Evolutionary conservation across 1,139 yeast genomes (phyloP).

Genomic region (Pichia sp.): DNA sequence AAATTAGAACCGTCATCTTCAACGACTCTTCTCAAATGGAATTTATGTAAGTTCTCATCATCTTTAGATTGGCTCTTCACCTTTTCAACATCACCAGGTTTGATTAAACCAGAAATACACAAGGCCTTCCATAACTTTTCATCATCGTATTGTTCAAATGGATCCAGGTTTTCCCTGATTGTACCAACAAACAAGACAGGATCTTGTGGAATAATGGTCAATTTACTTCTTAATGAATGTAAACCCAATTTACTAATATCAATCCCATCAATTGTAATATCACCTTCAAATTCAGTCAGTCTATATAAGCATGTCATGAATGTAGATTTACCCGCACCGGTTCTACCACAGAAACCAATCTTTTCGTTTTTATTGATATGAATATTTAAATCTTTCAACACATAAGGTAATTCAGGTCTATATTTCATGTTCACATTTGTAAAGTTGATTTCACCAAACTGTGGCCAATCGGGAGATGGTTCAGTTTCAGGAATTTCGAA

Average conservation of each 20-base stretch:
- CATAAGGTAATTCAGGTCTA: conserved; percentile 49
- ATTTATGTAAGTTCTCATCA: conserved; percentile 15
- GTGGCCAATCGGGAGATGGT: conserved; percentile 58
- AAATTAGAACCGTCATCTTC: conserved; percentile 39
- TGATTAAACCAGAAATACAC: conserved; percentile 48
- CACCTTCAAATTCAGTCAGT: conserved; percentile 26
- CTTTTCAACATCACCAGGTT: conserved; percentile 42
- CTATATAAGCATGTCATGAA: conserved; percentile 36
- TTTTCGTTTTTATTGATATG: conserved; percentile 29
- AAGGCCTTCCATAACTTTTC: conserved; percentile 37
- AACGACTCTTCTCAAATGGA: conserved; percentile 41
- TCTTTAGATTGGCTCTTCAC: conserved; percentile 36
- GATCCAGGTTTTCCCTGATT: conserved; percentile 34
- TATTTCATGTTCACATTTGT: conserved; percentile 56
- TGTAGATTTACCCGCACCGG: conserved; percentile 39
- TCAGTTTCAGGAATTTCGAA: conserved; percentile 22
- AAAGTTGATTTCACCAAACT: conserved; percentile 55
- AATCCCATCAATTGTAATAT: conserved; percentile 30
- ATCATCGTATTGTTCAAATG: conserved; percentile 32
- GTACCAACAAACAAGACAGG: conserved; percentile 36
- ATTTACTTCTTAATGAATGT: conserved; percentile 27
- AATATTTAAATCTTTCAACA: conserved; percentile 32
- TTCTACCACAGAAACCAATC: conserved; percentile 37
- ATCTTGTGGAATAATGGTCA: conserved; percentile 38
- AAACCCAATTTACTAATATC: conserved; percentile 29